A percentile compares a stretch with the other conserved stretches of the same genome.
Evolutionary conservation across 169 alveolate species (phyloP).

Genomic region (Eimeria sp.): DNA sequence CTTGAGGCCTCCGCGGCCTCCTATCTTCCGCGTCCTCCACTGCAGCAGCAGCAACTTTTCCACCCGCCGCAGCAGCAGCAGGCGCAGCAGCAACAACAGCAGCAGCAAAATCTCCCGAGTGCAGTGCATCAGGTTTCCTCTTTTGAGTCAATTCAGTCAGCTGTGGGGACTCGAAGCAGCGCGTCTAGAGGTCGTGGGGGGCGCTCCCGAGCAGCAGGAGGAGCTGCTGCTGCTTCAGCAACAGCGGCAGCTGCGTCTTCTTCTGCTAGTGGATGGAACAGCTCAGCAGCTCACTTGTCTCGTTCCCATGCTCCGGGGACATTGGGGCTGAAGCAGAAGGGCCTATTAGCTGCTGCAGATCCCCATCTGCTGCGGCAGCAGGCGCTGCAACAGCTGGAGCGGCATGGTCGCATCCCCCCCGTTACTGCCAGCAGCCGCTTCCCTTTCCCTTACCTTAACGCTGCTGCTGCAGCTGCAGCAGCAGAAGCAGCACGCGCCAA

Average conservation of each 20-base stretch:
- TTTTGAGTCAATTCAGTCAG: not conserved
- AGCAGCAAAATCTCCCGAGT: not conserved
- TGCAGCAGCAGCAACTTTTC: not conserved
- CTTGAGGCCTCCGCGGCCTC: not conserved
- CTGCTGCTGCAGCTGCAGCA: slow-evolving; percentile 74
- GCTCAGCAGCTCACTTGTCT: not conserved
- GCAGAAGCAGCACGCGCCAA: slow-evolving; percentile 41
- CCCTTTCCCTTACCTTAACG: slow-evolving; percentile 75
- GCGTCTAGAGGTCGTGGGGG: slow-evolving; percentile 7
- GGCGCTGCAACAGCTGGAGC: slow-evolving; percentile 65
- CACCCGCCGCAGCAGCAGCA: not conserved
- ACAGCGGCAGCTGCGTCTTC: not conserved
- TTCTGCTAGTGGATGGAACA: not conserved
- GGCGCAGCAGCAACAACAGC: not conserved
- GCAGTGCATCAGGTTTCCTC: not conserved
- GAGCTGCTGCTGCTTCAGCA: not conserved
- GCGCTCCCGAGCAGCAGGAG: slow-evolving; percentile 42
- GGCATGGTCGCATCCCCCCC: slow-evolving; percentile 35
- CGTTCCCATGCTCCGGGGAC: not conserved
- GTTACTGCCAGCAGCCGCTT: slow-evolving; percentile 12
- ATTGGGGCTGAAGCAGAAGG: not conserved
- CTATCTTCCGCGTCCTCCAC: not conserved
- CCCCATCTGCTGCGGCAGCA: slow-evolving; percentile 36
- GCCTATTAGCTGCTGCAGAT: not conserved
- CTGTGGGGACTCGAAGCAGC: slow-evolving; percentile 21